Evolutionary conservation across 805 yeast species (phyloP), one percentile per base, ranked within the genome.

Genomic region (Yamadazyma phyllophila): DNA sequence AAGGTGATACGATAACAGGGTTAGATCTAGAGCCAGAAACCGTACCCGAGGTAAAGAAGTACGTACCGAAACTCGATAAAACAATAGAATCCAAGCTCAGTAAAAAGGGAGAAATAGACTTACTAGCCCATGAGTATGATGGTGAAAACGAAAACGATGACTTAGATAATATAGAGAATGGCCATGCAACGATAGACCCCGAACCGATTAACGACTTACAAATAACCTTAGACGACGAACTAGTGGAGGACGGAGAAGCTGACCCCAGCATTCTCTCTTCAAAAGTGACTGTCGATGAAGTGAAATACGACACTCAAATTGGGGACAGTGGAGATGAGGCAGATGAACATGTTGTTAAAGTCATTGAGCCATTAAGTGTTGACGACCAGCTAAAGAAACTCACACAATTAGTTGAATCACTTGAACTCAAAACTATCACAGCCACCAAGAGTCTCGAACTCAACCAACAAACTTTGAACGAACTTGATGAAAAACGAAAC

Each of bases 301-400:
- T 42, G 2, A 46, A 35, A n/a, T 51, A 51, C 32, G 55, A 51
- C 32, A 26, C 43, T 2, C 49, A 48, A 9, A 47, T 51, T n/a
- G 48, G 50, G 7, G 47, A 43, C 9, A 45, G 44, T 30, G 52
- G 48, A 8, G 49, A 44, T 11, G 45, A 36, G 2, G 26, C 7
- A 13, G 36, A 14, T 20, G 13, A 32, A 6, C 4, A 20, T 43
- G 8, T 32, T 27, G 36, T 33, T 11, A 42, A 20, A 41, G 39
- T 50, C 1, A 24, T 43, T 4, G 43, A 47, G 31, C 54, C 54
- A 11, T 31, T 46, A 15, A 29, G 30, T 13, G 27, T 36, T 4
- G 36, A 20, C 7, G 39, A 44, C 12, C 49, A 48, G 37, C 7
- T 51, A 1, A 38, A 41, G 26, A 36, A 44, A 10, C 43, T 51